These are phyloP conservation scores for Tolypocladium tropicale DNA, from an alignment of 2,329 filamentous ascomycete species.

Conservation along the genomic window DNA sequence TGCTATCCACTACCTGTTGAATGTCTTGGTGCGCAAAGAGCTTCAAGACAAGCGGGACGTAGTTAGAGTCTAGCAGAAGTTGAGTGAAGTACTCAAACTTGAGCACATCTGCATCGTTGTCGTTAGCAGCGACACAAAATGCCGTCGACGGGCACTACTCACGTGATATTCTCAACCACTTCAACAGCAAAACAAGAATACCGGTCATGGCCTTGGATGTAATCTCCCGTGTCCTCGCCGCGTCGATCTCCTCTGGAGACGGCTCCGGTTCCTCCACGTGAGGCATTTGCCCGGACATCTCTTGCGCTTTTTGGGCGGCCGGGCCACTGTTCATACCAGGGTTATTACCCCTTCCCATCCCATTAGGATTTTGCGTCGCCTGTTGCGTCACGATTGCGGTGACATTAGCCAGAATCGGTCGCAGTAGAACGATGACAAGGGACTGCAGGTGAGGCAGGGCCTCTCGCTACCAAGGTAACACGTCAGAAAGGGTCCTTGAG, in stretches of 20 bases:
- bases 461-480: constrained; percentile 42
- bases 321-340: constrained; percentile 29
- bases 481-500: neutral
- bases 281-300: constrained; percentile 20
- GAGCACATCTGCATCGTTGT: constrained; percentile 57
- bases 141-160: constrained; percentile 26
- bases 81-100: constrained; percentile 96
- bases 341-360: constrained; percentile 26
- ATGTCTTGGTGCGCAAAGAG: constrained; percentile 91
- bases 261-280: constrained; percentile 33
- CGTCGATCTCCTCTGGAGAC: constrained; percentile 69
- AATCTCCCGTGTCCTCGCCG: constrained; percentile 73
- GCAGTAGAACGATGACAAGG: constrained; percentile 83
- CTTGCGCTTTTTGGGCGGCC: constrained; percentile 17
- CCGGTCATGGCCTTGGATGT: constrained; percentile 87
- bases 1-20: constrained; percentile 79
- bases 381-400: constrained; percentile 67
- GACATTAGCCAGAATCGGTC: constrained; percentile 78
- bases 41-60: constrained; percentile 84
- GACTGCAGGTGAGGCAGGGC: constrained; percentile 83
- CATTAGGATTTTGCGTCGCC: constrained; percentile 33
- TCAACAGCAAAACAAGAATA: constrained; percentile 74
- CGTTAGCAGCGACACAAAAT: constrained; percentile 7
- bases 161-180: constrained; percentile 96
- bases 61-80: constrained; percentile 87